Conservation (phyloP, 192 early-diverging fungal genomes). For the Coemansia sp. region DNA sequence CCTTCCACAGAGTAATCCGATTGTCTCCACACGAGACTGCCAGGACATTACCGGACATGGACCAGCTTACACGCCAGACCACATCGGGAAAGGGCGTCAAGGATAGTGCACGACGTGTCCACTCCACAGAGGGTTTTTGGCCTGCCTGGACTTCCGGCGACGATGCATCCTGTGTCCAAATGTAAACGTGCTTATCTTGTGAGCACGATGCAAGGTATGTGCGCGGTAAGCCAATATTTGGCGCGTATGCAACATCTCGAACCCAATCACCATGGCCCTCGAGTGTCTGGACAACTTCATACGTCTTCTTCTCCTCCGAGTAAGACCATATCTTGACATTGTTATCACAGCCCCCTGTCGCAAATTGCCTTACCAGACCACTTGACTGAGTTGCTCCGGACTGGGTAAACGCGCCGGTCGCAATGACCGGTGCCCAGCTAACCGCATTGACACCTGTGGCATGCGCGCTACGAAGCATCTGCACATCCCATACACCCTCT, state of each 20-base stretch:
- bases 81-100: constrained; percentile 89
- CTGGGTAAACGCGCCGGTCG: constrained; percentile 57
- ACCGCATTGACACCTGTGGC: constrained; percentile 91
- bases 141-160: constrained; percentile 19
- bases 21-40: constrained; percentile 97
- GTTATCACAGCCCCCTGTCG: constrained; percentile 95
- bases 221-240: constrained; percentile 87
- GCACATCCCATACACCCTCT: constrained; percentile 86
- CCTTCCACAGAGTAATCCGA: constrained; percentile 96
- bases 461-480: constrained; percentile 76
- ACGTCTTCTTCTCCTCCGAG: constrained; percentile 71
- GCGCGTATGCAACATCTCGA: constrained; percentile 95
- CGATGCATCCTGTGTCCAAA: constrained; percentile 87
- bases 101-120: constrained; percentile 72
- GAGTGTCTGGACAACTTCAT: constrained; percentile 77
- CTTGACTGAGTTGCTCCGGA: constrained; percentile 34
- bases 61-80: constrained; percentile 99
- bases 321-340: constrained; percentile 88
- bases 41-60: constrained; percentile 88
- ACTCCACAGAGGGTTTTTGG: constrained; percentile 49
- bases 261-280: constrained; percentile 98
- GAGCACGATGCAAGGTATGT: constrained; percentile 92
- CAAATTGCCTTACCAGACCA: constrained; percentile 74
- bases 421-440: constrained; percentile 89
- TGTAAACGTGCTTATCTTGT: constrained; percentile 95